phyloP scores from a whole-genome alignment of 2,329 filamentous ascomycete genomes.

The Cladosporium sphaerospermum region DNA sequence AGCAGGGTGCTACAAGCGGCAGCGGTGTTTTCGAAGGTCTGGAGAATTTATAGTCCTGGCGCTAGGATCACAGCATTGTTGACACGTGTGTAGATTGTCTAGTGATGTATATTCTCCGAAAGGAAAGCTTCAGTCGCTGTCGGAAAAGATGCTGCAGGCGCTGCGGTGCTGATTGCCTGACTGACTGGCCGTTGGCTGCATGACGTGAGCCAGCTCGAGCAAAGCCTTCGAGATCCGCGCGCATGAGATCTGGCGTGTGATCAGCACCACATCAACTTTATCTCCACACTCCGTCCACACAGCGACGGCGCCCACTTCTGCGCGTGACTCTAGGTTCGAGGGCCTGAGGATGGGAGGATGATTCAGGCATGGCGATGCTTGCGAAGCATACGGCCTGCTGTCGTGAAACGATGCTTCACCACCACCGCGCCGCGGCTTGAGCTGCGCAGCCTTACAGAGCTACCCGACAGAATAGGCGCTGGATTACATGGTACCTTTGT shows the following conservation, averaged over 20 bases:
- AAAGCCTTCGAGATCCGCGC: background rate
- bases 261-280: background rate
- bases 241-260: conserved; percentile 3
- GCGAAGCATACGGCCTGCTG: conserved; percentile 14
- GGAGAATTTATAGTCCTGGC: too few relatives aligned
- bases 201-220: background rate
- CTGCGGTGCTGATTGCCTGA: background rate
- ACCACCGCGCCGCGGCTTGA: conserved; percentile 40
- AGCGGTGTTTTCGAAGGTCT: background rate
- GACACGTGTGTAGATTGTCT: too few relatives aligned
- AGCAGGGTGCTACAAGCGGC: background rate
- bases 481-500: conserved; percentile 52
- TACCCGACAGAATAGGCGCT: conserved; percentile 55
- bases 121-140: too few relatives aligned
- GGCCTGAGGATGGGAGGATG: conserved; percentile 26
- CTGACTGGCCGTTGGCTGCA: background rate
- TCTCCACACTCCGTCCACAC: background rate
- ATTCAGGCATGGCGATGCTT: conserved; percentile 23
- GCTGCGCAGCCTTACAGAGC: conserved; percentile 45
- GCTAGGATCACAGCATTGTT: too few relatives aligned
- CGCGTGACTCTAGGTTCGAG: background rate
- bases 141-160: background rate
- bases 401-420: conserved; percentile 42
- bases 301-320: background rate
- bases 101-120: too few relatives aligned